Conservation (phyloP, 1,284 basidiomycete species). For the Puccinia novopanici region DNA sequence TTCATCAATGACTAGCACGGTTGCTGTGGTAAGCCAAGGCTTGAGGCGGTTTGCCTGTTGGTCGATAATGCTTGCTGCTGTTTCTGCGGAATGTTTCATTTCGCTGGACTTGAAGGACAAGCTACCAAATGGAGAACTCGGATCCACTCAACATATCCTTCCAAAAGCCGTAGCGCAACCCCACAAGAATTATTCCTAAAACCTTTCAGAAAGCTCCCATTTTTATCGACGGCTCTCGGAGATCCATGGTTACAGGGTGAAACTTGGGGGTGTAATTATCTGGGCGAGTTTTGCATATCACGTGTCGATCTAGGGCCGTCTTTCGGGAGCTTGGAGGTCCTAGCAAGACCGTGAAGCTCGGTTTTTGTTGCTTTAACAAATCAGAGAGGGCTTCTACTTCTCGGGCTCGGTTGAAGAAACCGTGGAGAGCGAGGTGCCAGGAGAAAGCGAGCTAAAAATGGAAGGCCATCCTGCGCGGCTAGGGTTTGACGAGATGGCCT, state of each 20-base stretch:
- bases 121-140: not conserved
- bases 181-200: not conserved
- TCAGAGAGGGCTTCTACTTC: not conserved
- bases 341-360: not conserved
- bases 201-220: not conserved
- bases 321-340: slow-evolving; percentile 2
- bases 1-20: not conserved
- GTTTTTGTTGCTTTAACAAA: not conserved
- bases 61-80: not conserved
- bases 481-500: too few relatives aligned
- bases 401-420: slow-evolving; percentile 1
- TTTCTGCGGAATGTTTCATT: not conserved
- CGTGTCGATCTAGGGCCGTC: not conserved
- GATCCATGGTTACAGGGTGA: not conserved
- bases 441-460: too few relatives aligned
- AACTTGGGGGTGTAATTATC: slow-evolving; percentile 1
- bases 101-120: not conserved
- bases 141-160: not conserved
- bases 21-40: not conserved
- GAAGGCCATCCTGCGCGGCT: not conserved
- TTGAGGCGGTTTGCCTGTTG: not conserved
- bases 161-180: not conserved
- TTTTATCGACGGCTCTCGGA: not conserved
- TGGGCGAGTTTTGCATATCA: not conserved
- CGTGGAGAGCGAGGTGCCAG: too few relatives aligned